Percentiles rank a stretch among this genome's conserved stretches.
These are phyloP conservation scores for Moelleriella libera DNA, from an alignment of 2,329 filamentous ascomycete genomes.

Conservation along the genomic window DNA sequence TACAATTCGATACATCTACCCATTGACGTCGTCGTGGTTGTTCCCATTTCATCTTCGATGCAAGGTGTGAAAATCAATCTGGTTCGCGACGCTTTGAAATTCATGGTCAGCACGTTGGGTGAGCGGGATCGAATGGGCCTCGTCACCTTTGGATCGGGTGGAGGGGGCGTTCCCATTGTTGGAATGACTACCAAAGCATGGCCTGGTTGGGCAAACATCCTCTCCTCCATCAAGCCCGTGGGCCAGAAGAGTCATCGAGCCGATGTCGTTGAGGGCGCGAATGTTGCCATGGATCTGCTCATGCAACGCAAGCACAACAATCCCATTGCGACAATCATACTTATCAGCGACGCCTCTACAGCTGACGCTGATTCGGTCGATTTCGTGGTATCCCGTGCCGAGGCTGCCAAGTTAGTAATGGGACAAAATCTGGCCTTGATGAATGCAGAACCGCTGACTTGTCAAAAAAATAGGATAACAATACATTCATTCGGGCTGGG, in stretches of 20 bases:
- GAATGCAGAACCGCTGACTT: conserved; percentile 1
- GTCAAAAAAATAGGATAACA: conserved; percentile 49
- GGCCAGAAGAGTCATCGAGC: conserved; percentile 94
- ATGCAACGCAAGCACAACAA: conserved; percentile 98
- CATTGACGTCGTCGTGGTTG: conserved; percentile 88
- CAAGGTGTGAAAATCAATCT: conserved; percentile 98
- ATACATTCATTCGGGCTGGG: conserved; percentile 96
- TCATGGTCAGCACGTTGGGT: conserved; percentile 79
- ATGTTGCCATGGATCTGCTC: conserved; percentile 93
- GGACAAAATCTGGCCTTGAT: background rate
- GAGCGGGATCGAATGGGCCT: conserved; percentile 93
- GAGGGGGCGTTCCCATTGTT: conserved; percentile 87
- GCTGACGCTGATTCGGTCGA: conserved; percentile 92
- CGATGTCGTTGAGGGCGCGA: conserved; percentile 93
- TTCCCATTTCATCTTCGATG: conserved; percentile 96
- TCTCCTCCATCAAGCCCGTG: conserved; percentile 80
- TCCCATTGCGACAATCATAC: conserved; percentile 83
- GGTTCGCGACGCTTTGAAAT: conserved; percentile 79
- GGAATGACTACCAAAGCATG: conserved; percentile 95
- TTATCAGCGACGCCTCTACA: conserved; percentile 94
- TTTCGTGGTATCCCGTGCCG: conserved; percentile 90
- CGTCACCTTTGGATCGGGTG: conserved; percentile 91
- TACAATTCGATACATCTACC: conserved; percentile 63
- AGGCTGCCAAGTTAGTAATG: conserved; percentile 75
- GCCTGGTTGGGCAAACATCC: conserved; percentile 77